Evolutionary conservation across 2,329 filamentous ascomycete genomes (phyloP), one percentile per base, ranked within the genome.

Genomic region (Stylonectria norvegica): DNA sequence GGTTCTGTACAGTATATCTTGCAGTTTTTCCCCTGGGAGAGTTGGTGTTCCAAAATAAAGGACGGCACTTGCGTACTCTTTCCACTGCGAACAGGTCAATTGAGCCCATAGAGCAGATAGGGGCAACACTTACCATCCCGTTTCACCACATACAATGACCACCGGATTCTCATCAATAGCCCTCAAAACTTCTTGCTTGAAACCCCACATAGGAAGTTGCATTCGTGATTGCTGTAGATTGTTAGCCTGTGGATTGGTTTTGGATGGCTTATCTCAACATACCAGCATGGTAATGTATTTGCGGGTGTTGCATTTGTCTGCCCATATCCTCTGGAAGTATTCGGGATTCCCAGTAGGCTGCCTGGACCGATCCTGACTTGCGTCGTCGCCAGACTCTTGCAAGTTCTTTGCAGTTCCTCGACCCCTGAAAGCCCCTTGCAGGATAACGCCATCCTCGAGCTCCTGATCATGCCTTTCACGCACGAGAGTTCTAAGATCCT

Each of bases 61-160:
- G 90, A 84, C 5, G 93, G 93, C n/a, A 96, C 85, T 58, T 98
- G 93, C 0, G 93, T 98, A 64, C 89, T 96, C 71, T 98, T 98
- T 49, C 93, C 93, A 61, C 83, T 74, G 36, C 48, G 10, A 20
- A 40, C 29, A 8, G 11, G 37, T 63, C 36, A 68, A 52, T 30
- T 5, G n/a, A 32, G 8, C n/a, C 5, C 22, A 1, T 23, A 5
- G 15, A 7, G n/a, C 8, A 8, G 12, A 15, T 5, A 20, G 11
- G 14, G 14, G 5, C 31, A 20, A 12, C 18, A 14, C 64, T 55
- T 70, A 78, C 75, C 86, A 96, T 52, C 93, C 93, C 3, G 93
- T 98, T 67, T 98, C 93, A 60, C 93, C 93, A 60, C 91, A 97
- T 20, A 98, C 79, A 44, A 98, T 96, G 8, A 93, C 83, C 8